Evolutionary conservation across 2,329 filamentous ascomycete genomes (phyloP).

Genomic region (Cladobotryum protrusum): DNA sequence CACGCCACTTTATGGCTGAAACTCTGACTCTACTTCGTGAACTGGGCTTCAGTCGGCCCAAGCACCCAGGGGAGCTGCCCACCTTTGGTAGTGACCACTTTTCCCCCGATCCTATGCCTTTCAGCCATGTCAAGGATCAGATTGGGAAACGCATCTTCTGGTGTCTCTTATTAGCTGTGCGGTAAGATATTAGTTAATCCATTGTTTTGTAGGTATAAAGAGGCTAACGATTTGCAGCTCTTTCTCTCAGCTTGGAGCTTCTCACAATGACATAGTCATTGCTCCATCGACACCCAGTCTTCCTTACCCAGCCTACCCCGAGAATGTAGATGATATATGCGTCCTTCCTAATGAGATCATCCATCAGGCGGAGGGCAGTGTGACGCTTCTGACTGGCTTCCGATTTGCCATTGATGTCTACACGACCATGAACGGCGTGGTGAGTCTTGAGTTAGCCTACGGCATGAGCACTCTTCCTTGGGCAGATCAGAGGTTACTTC

Average conservation of each 20-base stretch:
- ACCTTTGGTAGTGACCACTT: slow-evolving; percentile 35
- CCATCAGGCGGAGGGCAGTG: slow-evolving; percentile 58
- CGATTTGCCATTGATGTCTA: slow-evolving; percentile 74
- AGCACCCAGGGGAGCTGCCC: slow-evolving; percentile 32
- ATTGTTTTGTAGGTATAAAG: background rate
- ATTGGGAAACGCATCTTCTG: slow-evolving; percentile 78
- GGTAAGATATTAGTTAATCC: slow-evolving; percentile 35
- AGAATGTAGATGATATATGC: slow-evolving; percentile 78
- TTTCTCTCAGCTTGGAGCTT: slow-evolving; percentile 69
- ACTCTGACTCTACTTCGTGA: slow-evolving; percentile 62
- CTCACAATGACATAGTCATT: slow-evolving; percentile 65
- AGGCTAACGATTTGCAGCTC: slow-evolving; percentile 43
- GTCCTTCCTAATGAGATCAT: slow-evolving; percentile 67
- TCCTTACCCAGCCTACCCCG: slow-evolving; percentile 71
- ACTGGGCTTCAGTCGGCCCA: slow-evolving; percentile 57
- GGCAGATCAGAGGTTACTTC: slow-evolving; percentile 66
- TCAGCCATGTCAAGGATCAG: slow-evolving; percentile 67
- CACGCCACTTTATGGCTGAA: slow-evolving; percentile 67
- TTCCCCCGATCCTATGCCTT: slow-evolving; percentile 38
- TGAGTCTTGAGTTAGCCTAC: slow-evolving; percentile 76
- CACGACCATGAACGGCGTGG: slow-evolving; percentile 69
- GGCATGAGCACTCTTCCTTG: slow-evolving; percentile 72
- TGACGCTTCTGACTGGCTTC: slow-evolving; percentile 73
- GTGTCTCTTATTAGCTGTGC: slow-evolving; percentile 69
- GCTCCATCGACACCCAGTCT: slow-evolving; percentile 69